These are phyloP conservation scores for Pseudogymnoascus verrucosus DNA, from an alignment of 2,329 filamentous ascomycete genomes.

Conservation along the genomic window DNA sequence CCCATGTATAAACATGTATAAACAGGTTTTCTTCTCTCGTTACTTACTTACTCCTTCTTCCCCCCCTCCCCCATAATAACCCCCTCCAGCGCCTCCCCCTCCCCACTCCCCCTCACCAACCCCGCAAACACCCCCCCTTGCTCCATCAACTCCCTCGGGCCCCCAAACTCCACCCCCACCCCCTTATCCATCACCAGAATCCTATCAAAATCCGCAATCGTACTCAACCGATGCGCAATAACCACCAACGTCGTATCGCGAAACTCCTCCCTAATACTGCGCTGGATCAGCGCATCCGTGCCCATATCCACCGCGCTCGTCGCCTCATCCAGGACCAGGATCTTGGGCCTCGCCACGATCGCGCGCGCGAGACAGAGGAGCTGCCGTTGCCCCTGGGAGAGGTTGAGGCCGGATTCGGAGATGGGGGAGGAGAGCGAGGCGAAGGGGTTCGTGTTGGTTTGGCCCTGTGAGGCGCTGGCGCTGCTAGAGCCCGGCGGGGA, in stretches of 20 bases:
- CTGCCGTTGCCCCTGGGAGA: conserved; percentile 70
- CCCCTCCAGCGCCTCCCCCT: conserved; percentile 36
- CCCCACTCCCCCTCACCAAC: conserved; percentile 57
- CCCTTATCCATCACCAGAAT: conserved; percentile 66
- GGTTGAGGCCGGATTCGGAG: conserved; percentile 64
- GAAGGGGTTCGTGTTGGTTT: conserved; percentile 58
- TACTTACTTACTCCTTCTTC: no score
- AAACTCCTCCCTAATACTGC: conserved; percentile 65
- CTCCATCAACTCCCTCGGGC: conserved; percentile 53
- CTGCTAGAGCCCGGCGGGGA: conserved; percentile 29
- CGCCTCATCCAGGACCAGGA: conserved; percentile 75
- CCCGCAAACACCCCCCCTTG: conserved; percentile 44
- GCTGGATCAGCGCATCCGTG: conserved; percentile 67
- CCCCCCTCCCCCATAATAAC: no score
- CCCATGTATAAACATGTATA: no score
- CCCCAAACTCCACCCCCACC: conserved; percentile 58
- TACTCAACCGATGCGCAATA: conserved; percentile 68
- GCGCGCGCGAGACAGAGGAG: conserved; percentile 67
- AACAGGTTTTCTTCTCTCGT: no score
- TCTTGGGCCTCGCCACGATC: conserved; percentile 63
- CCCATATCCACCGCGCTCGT: conserved; percentile 72
- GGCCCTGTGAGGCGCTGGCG: conserved; percentile 24
- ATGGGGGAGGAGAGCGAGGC: conserved; percentile 53
- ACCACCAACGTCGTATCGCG: conserved; percentile 60
- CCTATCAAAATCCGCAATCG: conserved; percentile 68